phyloP scores from a whole-genome alignment of 1,139 yeast genomes.

The Geotrichum armillariae region DNA sequence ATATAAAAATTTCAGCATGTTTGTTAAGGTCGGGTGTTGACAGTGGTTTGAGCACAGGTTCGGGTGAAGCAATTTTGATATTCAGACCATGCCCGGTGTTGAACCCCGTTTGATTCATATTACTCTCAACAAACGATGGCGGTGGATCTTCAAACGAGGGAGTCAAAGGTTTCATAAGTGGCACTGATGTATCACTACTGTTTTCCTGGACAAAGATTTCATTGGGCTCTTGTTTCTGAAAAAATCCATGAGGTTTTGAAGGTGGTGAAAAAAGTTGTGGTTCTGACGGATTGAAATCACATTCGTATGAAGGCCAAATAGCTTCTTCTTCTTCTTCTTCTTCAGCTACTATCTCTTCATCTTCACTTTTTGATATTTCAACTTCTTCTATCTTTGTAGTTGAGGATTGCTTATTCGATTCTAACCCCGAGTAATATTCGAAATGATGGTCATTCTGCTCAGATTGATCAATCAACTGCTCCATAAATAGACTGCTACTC shows the following conservation, averaged over 20 bases:
- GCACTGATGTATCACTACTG: not conserved
- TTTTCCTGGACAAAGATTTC: not conserved
- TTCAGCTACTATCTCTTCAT: conserved; percentile 10
- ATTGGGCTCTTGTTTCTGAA: not conserved
- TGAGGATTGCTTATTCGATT: conserved; percentile 23
- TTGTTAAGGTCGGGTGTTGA: conserved; percentile 37
- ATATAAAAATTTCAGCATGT: conserved; percentile 89
- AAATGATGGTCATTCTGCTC: conserved; percentile 89
- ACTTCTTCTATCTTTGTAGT: too few relatives aligned
- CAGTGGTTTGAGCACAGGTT: not conserved
- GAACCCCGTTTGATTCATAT: not conserved
- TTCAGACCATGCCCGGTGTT: too few relatives aligned
- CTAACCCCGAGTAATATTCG: conserved; percentile 83
- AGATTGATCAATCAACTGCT: conserved; percentile 71
- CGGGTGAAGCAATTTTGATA: not conserved
- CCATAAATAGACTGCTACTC: conserved; percentile 61
- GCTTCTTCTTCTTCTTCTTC: conserved; percentile 44
- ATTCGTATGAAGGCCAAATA: conserved; percentile 17
- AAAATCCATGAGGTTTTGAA: not conserved
- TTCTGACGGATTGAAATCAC: conserved; percentile 62
- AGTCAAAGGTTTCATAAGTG: not conserved
- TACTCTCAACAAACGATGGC: too few relatives aligned
- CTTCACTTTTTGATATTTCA: too few relatives aligned
- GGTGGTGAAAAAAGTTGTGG: conserved; percentile 59
- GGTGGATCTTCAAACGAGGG: not conserved